phyloP scores from a whole-genome alignment of 495 filamentous ascomycete genomes.

The Penicillium bialowiezense region DNA sequence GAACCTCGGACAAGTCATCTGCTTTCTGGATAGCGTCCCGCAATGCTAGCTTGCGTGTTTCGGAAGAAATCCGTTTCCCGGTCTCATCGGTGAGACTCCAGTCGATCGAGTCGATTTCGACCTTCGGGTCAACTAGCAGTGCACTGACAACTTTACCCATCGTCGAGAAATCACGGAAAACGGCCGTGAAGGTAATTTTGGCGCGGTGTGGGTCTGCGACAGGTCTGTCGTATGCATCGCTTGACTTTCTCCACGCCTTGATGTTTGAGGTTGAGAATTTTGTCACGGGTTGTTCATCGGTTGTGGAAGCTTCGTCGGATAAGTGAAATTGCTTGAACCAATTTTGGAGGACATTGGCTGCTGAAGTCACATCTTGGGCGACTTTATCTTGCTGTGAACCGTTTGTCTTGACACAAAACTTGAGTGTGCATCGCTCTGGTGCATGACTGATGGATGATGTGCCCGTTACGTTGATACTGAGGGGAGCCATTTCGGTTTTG shows the following conservation, averaged over 20 bases:
- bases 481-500: conserved; percentile 14
- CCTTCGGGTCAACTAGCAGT: conserved; percentile 9
- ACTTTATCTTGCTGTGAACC: conserved; percentile 12
- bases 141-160: conserved; percentile 12
- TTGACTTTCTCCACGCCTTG: conserved; percentile 9
- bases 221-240: conserved; percentile 5
- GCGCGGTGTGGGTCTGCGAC: conserved; percentile 10
- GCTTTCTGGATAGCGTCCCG: conserved; percentile 20
- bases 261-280: conserved; percentile 14
- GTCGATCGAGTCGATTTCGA: conserved; percentile 19
- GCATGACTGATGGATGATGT: conserved; percentile 12
- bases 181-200: conserved; percentile 3
- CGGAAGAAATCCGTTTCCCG: conserved; percentile 4
- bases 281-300: conserved; percentile 15
- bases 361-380: conserved; percentile 14
- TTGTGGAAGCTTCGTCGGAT: background rate
- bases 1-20: conserved; percentile 18
- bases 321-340: conserved; percentile 10
- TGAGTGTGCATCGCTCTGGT: conserved; percentile 17
- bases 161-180: conserved; percentile 17
- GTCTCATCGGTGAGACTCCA: conserved; percentile 24
- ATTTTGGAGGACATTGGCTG: conserved; percentile 10
- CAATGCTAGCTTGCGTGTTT: conserved; percentile 19
- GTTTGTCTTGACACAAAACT: conserved; percentile 10
- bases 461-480: conserved; percentile 18